Base-by-base conservation (phyloP, 1,284 basidiomycete species). In the Mixia osmundae region DNA sequence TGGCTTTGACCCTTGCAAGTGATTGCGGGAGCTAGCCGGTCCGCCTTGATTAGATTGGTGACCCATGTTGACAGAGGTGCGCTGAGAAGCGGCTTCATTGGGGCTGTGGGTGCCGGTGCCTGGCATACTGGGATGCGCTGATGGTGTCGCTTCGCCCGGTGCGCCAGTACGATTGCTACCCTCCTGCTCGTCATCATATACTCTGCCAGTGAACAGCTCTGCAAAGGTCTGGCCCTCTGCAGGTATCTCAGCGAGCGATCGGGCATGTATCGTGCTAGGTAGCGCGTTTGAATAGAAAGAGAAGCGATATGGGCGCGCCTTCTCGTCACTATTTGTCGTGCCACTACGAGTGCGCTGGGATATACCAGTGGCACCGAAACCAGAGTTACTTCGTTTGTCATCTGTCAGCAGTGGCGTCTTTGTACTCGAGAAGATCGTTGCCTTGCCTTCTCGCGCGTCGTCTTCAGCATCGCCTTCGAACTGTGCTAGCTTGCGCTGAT, bases 281-380 rank as follows among this genome's bases (percentile, higher is more conserved):
- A 94, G 63, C 1, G 77, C 68, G 52, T 95, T 97, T 12, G 83
- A 94, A 59, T 97, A 99, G 61, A 97, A 97, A 0, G 89, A 95
- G 61, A 97, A 97, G 23, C 91, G 69, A 54, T 95, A 97, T 5
- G 87, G 89, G 52, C 79, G 64, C 49, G 85, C 80, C 7, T 47
- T 46, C 24, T 41, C 43, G 18, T 33, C 32, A 19, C 38, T 35
- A 10, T 37, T 36, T 12, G 35, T 36, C 19, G 52, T 85, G 74
- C 0, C 76, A 75, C 2, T 26, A 20, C 34, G 38, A 11, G 44
- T 21, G 34, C 18, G 39, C 37, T 16, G 26, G 40, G 33, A 43
- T 37, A 14, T 53, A 45, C 11, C 51, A 46, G 23, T 45, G 45
- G 48, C 55, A 15, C 54, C 61, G 21, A 54, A 56, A 20, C 58